These are phyloP conservation scores for Oxyria digyna DNA, from an alignment of 148 eudicot species.

Conservation along the genomic window DNA sequence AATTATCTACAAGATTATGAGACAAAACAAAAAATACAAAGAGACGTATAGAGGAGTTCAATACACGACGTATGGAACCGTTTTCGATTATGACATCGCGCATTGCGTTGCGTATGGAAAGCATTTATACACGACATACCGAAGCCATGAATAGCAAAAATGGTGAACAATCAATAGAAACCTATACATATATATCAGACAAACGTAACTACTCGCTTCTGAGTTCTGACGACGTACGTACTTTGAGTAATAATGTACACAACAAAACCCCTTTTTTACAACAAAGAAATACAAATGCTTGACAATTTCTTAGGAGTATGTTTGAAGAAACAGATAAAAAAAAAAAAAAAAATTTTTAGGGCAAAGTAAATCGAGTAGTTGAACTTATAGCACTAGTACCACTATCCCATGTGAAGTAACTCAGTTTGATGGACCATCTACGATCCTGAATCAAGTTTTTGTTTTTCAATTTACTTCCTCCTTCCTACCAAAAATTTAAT, in stretches of 20 bases:
- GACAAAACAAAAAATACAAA: too few relatives aligned
- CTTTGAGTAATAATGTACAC: neutral
- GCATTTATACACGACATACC: too few relatives aligned
- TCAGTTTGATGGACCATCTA: neutral
- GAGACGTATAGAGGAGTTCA: too few relatives aligned
- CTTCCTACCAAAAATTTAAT: neutral
- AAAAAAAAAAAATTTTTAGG: neutral
- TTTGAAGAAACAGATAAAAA: neutral
- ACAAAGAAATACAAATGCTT: too few relatives aligned
- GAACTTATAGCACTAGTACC: neutral
- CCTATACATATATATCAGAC: neutral
- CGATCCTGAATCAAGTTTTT: too few relatives aligned
- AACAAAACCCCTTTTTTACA: neutral
- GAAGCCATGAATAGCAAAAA: too few relatives aligned
- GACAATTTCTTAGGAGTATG: too few relatives aligned
- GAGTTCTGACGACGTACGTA: neutral
- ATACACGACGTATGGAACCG: too few relatives aligned
- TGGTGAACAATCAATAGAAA: too few relatives aligned
- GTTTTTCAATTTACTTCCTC: neutral
- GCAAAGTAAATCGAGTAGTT: neutral
- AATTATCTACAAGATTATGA: too few relatives aligned
- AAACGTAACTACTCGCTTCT: neutral
- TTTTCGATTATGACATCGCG: too few relatives aligned
- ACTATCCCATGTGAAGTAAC: neutral
- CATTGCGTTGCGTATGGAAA: too few relatives aligned